A percentile compares a stretch with the other conserved stretches of the same genome.
These are phyloP conservation scores for Hypericum androsaemum DNA, from an alignment of 345 rosid genomes.

Conservation along the genomic window DNA sequence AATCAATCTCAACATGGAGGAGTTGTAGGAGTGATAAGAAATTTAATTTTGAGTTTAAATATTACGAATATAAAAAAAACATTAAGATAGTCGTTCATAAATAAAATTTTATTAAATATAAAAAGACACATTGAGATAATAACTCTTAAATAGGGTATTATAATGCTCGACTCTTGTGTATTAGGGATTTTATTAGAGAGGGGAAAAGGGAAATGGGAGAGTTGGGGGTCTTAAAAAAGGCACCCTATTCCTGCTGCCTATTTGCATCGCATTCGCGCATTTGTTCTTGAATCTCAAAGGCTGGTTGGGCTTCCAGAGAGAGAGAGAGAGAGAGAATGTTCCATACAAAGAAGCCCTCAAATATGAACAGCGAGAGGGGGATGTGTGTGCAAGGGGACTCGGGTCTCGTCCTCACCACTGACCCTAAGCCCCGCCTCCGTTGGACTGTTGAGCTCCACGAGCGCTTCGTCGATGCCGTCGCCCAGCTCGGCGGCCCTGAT, in stretches of 20 bases:
- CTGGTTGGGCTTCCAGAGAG: conserved; percentile 16
- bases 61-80: no score
- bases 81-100: no score
- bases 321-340: conserved; percentile 51
- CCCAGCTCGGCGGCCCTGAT: conserved; percentile 99
- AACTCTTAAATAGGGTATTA: no score
- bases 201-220: conserved; percentile 8
- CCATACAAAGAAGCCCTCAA: conserved; percentile 88
- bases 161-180: no score
- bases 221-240: no score
- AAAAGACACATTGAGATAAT: no score
- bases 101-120: no score
- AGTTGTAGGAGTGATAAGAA: no score
- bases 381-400: conserved; percentile 47
- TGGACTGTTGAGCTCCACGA: conserved; percentile 99
- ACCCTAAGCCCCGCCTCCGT: conserved; percentile 98
- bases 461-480: conserved; percentile 95
- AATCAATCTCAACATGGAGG: no score
- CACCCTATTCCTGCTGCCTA: conserved; percentile 27
- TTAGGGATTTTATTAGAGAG: neutral
- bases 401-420: conserved; percentile 98
- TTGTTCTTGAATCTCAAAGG: conserved; percentile 70
- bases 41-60: no score
- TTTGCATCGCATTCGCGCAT: conserved; percentile 54
- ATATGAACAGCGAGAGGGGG: conserved; percentile 32